Percentiles rank a stretch among this genome's conserved stretches.
Evolutionary conservation across 805 yeast species (phyloP).

Genomic region (Ogataea sp.): DNA sequence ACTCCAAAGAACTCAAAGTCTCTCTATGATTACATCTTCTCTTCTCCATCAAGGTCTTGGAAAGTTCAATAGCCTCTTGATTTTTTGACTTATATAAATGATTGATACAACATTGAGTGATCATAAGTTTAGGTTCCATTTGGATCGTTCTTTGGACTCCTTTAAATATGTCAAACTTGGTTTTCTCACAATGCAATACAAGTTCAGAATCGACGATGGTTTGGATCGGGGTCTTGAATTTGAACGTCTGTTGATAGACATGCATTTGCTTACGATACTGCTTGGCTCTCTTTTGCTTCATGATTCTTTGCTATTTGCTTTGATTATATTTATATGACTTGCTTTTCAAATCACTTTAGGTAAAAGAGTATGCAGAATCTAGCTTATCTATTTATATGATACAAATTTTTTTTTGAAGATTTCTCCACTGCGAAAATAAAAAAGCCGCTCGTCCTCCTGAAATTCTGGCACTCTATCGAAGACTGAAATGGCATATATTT

Average conservation of each 20-base stretch:
- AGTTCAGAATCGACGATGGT: slow-evolving; percentile 78
- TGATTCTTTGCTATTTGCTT: too few species aligned
- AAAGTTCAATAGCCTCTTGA: slow-evolving; percentile 71
- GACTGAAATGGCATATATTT: too few species aligned
- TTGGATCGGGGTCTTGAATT: slow-evolving; percentile 91
- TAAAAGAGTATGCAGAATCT: too few species aligned
- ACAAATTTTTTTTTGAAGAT: too few species aligned
- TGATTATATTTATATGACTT: too few species aligned
- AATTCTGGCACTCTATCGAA: too few species aligned
- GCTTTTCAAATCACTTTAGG: too few species aligned
- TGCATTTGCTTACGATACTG: slow-evolving; percentile 89
- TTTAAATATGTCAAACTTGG: slow-evolving; percentile 72
- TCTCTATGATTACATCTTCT: slow-evolving; percentile 79
- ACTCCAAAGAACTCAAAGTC: slow-evolving; percentile 54
- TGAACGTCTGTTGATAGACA: slow-evolving; percentile 76
- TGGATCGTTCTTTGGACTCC: slow-evolving; percentile 79
- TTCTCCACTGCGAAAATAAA: too few species aligned
- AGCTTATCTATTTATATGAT: too few species aligned
- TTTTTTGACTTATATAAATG: slow-evolving; percentile 65
- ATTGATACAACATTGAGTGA: slow-evolving; percentile 93
- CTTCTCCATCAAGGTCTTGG: slow-evolving; percentile 74
- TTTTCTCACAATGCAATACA: slow-evolving; percentile 53
- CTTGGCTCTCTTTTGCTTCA: slow-evolving; percentile 97
- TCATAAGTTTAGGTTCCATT: slow-evolving; percentile 80
- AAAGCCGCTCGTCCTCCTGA: too few species aligned